phyloP scores from a whole-genome alignment of 805 yeast species.

The Metschnikowia baotianmanensis region DNA sequence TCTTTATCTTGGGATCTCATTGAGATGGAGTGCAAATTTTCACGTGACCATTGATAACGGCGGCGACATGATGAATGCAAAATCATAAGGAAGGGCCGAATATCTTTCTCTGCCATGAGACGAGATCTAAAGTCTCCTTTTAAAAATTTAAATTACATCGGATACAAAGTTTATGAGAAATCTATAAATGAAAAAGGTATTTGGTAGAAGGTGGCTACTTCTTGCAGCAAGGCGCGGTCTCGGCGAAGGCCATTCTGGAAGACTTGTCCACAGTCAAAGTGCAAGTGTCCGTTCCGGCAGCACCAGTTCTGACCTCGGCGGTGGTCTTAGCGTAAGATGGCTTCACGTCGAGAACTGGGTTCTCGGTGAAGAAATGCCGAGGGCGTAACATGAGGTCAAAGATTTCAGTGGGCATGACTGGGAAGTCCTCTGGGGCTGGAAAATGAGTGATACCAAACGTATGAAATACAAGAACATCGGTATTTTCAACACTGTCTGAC shows the following conservation, averaged over 20 bases:
- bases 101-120: too few relatives aligned
- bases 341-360: slow-evolving; percentile 72
- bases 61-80: too few relatives aligned
- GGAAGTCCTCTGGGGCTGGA: slow-evolving; percentile 90
- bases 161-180: too few relatives aligned
- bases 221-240: slow-evolving; percentile 32
- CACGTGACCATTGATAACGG: too few relatives aligned
- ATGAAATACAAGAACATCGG: slow-evolving; percentile 74
- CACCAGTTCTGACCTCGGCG: slow-evolving; percentile 39
- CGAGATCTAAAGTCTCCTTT: too few relatives aligned
- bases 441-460: slow-evolving; percentile 83
- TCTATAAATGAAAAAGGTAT: too few relatives aligned
- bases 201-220: slow-evolving; percentile 8
- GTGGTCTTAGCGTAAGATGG: slow-evolving; percentile 54
- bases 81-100: too few relatives aligned
- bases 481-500: slow-evolving; percentile 53
- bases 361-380: slow-evolving; percentile 72
- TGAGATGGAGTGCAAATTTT: too few relatives aligned
- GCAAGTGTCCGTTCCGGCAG: slow-evolving; percentile 35
- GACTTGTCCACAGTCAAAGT: slow-evolving; percentile 42
- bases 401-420: slow-evolving; percentile 85
- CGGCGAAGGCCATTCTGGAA: slow-evolving; percentile 51
- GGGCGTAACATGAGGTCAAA: slow-evolving; percentile 73
- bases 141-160: not conserved
- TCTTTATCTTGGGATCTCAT: too few relatives aligned